Base-by-base conservation (phyloP, 2,329 filamentous ascomycete genomes). In the Lasiodiplodia hormozganensis region DNA sequence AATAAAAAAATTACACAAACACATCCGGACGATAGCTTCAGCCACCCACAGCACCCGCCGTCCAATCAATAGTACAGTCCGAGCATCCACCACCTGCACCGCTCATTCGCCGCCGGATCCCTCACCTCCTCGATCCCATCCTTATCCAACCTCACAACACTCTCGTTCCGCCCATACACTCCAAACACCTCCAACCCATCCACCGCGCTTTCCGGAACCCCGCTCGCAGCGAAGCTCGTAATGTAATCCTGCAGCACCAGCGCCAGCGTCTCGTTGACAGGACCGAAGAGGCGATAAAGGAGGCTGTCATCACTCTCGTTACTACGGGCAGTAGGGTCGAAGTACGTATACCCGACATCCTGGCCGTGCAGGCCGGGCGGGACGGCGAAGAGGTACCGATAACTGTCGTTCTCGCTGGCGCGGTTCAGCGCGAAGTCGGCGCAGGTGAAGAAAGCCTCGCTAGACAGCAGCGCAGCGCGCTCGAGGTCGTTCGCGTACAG, bases 291-390 rank as follows among this genome's bases (percentile, higher is more conserved):
- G 64, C 65, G 4, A 67, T 28, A 28, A 52, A 34, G 7, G 31
- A 34, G 6, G 18, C 71, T 71, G 4, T 76, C 77, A 21, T 25
- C 14, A 12, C 43, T 43, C 28, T 28, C 28, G 25, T 7, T 64
- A 25, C 21, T 16, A 4, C 2, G 16, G 1, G 40, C 60, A 31
- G 77, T 80, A 47, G 83, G 38, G 28, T 43, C 82, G 76, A 82
- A 88, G 76, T 84, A 88, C 0, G 84, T 86, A 71, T 86, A 88
- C 0, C 80, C 69, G 3, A 86, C 71, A 70, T 89, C 87, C 62
- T 81, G 74, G 23, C 82, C 85, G 72, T 89, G 87, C 47, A 85
- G 78, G 8, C 80, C 85, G 0, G 86, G 86, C 0, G 83, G 83
- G 1, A 86, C 80, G 25, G 82, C 78, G 73, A 88, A 89, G 31